phyloP scores from a whole-genome alignment of 805 yeast genomes.

The Candida insectorum region DNA sequence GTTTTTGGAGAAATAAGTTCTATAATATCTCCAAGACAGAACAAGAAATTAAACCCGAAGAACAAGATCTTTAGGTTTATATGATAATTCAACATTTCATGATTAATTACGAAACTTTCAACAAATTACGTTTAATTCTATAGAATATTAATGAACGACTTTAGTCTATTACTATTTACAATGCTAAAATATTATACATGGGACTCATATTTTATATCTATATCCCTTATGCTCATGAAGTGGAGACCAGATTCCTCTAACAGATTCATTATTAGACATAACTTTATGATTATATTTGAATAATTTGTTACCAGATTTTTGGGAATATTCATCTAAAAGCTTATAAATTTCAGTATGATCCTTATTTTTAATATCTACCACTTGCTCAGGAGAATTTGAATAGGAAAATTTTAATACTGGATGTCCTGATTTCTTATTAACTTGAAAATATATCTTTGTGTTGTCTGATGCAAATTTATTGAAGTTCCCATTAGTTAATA shows the following conservation, averaged over 20 bases:
- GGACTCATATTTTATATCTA: slow-evolving; percentile 34
- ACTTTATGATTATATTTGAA: slow-evolving; percentile 71
- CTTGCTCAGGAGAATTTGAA: slow-evolving; percentile 26
- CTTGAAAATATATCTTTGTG: slow-evolving; percentile 69
- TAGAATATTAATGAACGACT: background rate
- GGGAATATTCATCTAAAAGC: slow-evolving; percentile 61
- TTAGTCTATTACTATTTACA: background rate
- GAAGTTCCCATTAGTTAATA: slow-evolving; percentile 51
- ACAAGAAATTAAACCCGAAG: slow-evolving; percentile 4
- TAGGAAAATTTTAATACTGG: slow-evolving; percentile 56
- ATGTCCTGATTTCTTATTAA: slow-evolving; percentile 73
- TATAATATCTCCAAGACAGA: slow-evolving; percentile 32
- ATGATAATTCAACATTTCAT: too few species aligned
- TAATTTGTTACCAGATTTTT: slow-evolving; percentile 66
- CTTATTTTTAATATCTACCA: slow-evolving; percentile 76
- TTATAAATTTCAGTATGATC: slow-evolving; percentile 57
- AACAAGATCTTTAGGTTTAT: background rate
- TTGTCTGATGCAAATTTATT: slow-evolving; percentile 54
- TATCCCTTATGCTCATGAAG: slow-evolving; percentile 59
- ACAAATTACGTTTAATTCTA: too few species aligned
- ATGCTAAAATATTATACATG: too few species aligned
- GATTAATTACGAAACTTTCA: background rate
- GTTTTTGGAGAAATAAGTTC: slow-evolving; percentile 68
- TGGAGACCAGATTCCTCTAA: slow-evolving; percentile 98
- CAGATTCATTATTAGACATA: slow-evolving; percentile 72